Evolutionary conservation across 2,329 filamentous ascomycete genomes (phyloP).

Genomic region (Purpureocillium takamizusanense): DNA sequence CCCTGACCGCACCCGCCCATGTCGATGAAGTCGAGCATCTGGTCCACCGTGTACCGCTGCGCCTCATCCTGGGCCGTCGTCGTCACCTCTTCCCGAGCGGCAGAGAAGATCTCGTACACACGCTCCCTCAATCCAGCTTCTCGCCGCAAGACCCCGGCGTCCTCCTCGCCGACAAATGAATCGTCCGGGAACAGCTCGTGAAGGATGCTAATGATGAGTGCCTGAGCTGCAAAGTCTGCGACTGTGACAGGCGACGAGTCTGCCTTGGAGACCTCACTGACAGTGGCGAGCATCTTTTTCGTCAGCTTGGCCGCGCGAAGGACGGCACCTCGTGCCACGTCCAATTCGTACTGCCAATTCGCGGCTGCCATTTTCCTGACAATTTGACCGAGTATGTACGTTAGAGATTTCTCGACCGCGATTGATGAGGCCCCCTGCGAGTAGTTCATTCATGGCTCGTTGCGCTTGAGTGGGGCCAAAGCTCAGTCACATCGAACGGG

Average conservation of each 20-base stretch:
- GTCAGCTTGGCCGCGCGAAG: slow-evolving; percentile 49
- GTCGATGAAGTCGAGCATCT: slow-evolving; percentile 55
- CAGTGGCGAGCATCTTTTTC: slow-evolving; percentile 34
- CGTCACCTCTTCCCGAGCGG: slow-evolving; percentile 8
- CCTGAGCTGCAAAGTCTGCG: slow-evolving; percentile 55
- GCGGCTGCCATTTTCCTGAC: background rate
- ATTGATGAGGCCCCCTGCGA: no score
- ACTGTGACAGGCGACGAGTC: slow-evolving; percentile 54
- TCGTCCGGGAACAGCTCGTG: slow-evolving; percentile 45
- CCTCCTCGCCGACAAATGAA: slow-evolving; percentile 53
- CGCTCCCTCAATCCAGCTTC: slow-evolving; percentile 36
- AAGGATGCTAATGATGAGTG: slow-evolving; percentile 48
- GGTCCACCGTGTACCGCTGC: slow-evolving; percentile 27
- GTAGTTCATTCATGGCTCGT: no score
- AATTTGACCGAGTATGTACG: no score
- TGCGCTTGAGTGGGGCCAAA: no score
- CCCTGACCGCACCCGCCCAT: slow-evolving; percentile 36
- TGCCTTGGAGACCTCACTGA: slow-evolving; percentile 42
- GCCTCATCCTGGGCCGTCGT: slow-evolving; percentile 11
- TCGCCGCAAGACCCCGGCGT: slow-evolving; percentile 39
- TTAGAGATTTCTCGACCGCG: no score
- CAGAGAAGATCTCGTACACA: slow-evolving; percentile 46
- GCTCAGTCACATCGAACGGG: no score
- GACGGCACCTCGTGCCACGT: slow-evolving; percentile 34
- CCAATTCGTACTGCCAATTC: slow-evolving; percentile 18